phyloP scores from a whole-genome alignment of 2,329 filamentous ascomycete species.

The Trichoderma oligosporum region DNA sequence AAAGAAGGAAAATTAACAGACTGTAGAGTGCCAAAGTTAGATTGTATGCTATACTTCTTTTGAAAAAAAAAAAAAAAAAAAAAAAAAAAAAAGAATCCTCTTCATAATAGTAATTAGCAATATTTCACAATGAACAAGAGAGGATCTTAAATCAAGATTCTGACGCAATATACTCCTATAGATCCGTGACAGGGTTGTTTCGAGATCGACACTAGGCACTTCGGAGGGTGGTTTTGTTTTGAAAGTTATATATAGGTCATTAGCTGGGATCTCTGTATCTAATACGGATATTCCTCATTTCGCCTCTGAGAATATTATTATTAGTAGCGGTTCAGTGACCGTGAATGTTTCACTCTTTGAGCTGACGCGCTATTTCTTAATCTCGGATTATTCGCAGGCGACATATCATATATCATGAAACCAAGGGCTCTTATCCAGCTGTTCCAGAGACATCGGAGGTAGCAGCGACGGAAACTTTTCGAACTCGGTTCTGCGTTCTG shows the following conservation, averaged over 20 bases:
- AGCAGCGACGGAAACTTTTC: not conserved
- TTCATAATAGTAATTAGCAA: not conserved
- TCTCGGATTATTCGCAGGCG: not conserved
- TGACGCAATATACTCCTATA: slow-evolving; percentile 17
- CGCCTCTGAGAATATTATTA: not conserved
- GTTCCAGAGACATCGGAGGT: not conserved
- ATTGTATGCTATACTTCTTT: too few species aligned
- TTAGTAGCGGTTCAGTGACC: not conserved
- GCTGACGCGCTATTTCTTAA: not conserved
- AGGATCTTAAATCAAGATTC: slow-evolving; percentile 14
- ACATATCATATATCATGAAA: not conserved
- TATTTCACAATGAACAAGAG: not conserved
- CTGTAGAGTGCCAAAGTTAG: too few species aligned
- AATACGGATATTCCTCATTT: slow-evolving; percentile 11
- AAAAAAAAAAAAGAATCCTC: not conserved
- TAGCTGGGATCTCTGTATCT: slow-evolving; percentile 12
- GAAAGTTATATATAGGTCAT: slow-evolving; percentile 4
- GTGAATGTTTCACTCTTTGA: slow-evolving; percentile 1
- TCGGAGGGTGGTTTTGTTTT: not conserved
- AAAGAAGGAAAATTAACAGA: too few species aligned
- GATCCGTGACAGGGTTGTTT: slow-evolving; percentile 17
- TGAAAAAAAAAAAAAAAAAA: not conserved
- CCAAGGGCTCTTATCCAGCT: not conserved
- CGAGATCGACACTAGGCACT: slow-evolving; percentile 18
- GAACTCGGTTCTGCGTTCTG: slow-evolving; percentile 7